Conservation (phyloP, 176 grass and related monocot species). For the Oryza glumipatula region DNA sequence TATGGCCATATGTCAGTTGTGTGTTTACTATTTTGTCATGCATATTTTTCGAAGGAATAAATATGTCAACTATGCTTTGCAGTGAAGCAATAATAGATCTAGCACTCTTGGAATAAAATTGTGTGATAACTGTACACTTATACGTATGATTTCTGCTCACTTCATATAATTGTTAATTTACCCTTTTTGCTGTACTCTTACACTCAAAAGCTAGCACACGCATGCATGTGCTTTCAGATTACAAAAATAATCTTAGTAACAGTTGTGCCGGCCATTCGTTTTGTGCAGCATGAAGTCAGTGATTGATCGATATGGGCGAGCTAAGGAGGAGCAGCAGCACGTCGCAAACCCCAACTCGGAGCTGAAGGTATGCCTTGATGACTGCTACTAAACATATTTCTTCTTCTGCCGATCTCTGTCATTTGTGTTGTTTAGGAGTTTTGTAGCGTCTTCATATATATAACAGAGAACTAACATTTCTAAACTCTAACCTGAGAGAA, state of each 20-base stretch:
- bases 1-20: background rate
- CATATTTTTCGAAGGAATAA: background rate
- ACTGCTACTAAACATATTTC: background rate
- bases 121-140: background rate
- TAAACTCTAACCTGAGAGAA: background rate
- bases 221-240: background rate
- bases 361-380: conserved; percentile 58
- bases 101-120: background rate
- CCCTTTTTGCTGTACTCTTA: background rate
- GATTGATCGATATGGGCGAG: conserved; percentile 71
- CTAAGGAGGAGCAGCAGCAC: conserved; percentile 61
- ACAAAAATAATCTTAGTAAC: background rate
- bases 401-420: background rate
- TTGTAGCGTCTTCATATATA: background rate
- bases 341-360: conserved; percentile 65
- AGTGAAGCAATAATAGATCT: conserved; percentile 4
- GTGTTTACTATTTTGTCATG: background rate
- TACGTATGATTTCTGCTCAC: conserved; percentile 4
- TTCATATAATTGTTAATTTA: background rate
- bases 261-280: background rate
- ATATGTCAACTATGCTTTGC: conserved; percentile 3
- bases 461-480: background rate
- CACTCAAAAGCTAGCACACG: background rate
- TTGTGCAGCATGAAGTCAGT: conserved; percentile 72
- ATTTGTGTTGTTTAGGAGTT: background rate